Evolutionary conservation across 2,329 filamentous ascomycete species (phyloP).

Genomic region (Colletotrichum sp.): DNA sequence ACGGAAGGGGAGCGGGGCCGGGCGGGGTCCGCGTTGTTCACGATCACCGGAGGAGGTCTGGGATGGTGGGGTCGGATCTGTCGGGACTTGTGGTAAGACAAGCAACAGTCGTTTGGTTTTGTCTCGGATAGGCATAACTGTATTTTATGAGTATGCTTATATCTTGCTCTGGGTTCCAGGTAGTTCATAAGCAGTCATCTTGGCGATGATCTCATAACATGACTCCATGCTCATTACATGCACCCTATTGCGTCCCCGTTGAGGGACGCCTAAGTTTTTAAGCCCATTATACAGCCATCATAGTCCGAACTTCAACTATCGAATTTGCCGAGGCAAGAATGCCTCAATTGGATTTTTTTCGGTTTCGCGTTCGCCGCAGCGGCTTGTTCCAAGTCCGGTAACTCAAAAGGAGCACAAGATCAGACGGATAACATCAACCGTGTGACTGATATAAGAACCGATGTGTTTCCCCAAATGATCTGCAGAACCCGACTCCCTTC

Average conservation of each 20-base stretch:
- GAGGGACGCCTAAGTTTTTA: rapidly evolving
- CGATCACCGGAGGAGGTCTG: not conserved
- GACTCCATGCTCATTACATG: too few relatives aligned
- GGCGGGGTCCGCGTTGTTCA: not conserved
- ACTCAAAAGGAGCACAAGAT: not conserved
- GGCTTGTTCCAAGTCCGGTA: not conserved
- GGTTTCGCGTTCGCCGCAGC: not conserved
- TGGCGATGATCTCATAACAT: not conserved
- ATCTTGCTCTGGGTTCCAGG: too few relatives aligned
- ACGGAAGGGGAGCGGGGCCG: not conserved
- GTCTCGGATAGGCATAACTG: not conserved
- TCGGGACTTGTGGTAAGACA: not conserved
- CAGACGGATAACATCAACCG: not conserved
- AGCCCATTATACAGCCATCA: rapidly evolving
- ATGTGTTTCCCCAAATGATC: not conserved
- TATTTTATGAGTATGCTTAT: not conserved
- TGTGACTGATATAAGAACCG: not conserved
- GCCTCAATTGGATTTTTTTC: not conserved
- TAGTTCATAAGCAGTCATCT: too few relatives aligned
- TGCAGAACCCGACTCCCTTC: rapidly evolving
- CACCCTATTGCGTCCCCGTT: not conserved
- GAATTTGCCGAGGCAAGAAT: not conserved
- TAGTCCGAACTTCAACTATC: rapidly evolving
- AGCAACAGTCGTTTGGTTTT: not conserved
- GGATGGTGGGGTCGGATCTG: not conserved